Evolutionary conservation across 2,329 filamentous ascomycete genomes (phyloP).

Genomic region (Colletotrichum kahawae): DNA sequence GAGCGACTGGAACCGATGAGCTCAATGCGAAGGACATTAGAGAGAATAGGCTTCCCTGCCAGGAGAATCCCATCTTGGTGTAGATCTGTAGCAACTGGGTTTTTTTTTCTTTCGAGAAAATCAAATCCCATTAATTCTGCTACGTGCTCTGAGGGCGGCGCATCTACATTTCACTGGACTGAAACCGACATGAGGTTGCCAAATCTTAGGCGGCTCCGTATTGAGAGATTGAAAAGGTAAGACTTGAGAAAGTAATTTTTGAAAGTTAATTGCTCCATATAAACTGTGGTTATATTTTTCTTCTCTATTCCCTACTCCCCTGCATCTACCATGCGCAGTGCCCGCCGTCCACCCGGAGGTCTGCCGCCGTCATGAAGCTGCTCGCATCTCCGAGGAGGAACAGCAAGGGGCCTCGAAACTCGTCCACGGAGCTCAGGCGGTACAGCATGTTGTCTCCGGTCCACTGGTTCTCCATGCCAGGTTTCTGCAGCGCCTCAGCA

Average conservation of each 20-base stretch:
- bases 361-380: conserved; percentile 43
- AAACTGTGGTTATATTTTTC: not conserved
- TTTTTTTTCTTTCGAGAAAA: not conserved
- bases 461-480: conserved; percentile 32
- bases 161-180: not conserved
- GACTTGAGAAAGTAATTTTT: not conserved
- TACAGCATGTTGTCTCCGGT: conserved; percentile 36
- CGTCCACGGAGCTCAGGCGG: conserved; percentile 34
- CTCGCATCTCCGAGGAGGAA: conserved; percentile 40
- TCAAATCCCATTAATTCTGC: not conserved
- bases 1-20: not conserved
- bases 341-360: conserved; percentile 42
- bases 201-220: not conserved
- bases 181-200: not conserved
- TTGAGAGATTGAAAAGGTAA: not conserved
- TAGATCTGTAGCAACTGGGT: not conserved
- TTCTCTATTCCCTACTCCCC: not conserved
- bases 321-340: conserved; percentile 35
- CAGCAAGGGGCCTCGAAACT: conserved; percentile 39
- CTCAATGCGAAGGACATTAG: not conserved
- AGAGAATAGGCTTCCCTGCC: not conserved
- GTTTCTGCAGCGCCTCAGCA: conserved; percentile 32
- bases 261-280: too few relatives aligned
- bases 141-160: not conserved
- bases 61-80: not conserved